phyloP scores from a whole-genome alignment of 805 yeast genomes.

The Lipomyces sp. region DNA sequence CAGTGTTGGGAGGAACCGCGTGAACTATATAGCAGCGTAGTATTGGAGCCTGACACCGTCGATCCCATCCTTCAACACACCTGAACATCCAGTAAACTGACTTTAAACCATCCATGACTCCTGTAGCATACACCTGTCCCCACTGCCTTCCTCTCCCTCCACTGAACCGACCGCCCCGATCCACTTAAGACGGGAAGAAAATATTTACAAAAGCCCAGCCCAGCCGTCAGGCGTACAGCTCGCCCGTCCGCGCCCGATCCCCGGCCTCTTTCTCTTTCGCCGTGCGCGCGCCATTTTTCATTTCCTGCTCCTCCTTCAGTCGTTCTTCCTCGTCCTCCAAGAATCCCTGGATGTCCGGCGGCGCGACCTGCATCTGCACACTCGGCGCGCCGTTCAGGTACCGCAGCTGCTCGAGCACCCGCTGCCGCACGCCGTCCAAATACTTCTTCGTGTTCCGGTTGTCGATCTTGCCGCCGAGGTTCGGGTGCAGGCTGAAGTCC shows the following conservation, averaged over 20 bases:
- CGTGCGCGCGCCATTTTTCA: conserved; percentile 20
- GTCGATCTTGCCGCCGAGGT: conserved; percentile 71
- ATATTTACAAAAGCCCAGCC: too few species aligned
- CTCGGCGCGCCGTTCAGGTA: conserved; percentile 88
- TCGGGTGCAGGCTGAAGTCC: conserved; percentile 84
- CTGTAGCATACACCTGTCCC: too few species aligned
- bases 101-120: too few species aligned
- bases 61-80: too few species aligned
- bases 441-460: conserved; percentile 82
- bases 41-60: too few species aligned
- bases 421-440: conserved; percentile 71
- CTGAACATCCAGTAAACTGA: too few species aligned
- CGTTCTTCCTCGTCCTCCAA: conserved; percentile 41
- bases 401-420: conserved; percentile 76
- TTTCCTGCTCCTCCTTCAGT: conserved; percentile 35
- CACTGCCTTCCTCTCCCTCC: too few species aligned
- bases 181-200: too few species aligned
- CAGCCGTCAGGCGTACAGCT: conserved; percentile 22
- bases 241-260: conserved; percentile 30
- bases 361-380: conserved; percentile 86
- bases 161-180: too few species aligned
- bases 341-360: conserved; percentile 56
- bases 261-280: conserved; percentile 21
- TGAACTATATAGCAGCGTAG: too few species aligned
- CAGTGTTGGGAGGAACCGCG: too few species aligned